A percentile compares a stretch with the other conserved stretches of the same genome.
These are phyloP conservation scores for Trichoderma hamatum DNA, from an alignment of 2,329 filamentous ascomycete genomes.

Conservation along the genomic window DNA sequence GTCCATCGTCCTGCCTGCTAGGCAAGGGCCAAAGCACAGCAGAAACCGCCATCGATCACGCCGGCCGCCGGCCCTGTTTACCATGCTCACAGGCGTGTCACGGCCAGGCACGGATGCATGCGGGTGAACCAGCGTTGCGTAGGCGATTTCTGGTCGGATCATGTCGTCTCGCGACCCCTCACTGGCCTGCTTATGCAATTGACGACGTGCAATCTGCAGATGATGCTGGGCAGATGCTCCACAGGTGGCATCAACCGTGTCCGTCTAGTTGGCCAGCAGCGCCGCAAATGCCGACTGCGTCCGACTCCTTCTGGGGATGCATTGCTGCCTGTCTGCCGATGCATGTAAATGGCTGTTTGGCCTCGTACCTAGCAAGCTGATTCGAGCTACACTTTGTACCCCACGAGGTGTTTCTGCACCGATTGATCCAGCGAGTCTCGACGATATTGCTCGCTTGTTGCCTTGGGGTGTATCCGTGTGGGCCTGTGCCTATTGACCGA, in stretches of 20 bases:
- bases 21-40: neutral
- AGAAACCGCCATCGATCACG: constrained; percentile 15
- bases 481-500: neutral
- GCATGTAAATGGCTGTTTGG: neutral
- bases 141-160: constrained; percentile 11
- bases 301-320: constrained; percentile 11
- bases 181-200: constrained; percentile 15
- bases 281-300: constrained; percentile 16
- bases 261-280: constrained; percentile 13
- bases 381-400: neutral
- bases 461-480: neutral
- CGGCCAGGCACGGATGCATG: constrained; percentile 21
- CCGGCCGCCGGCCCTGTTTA: constrained; percentile 3
- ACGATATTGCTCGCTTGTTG: neutral
- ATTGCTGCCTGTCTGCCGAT: constrained; percentile 25
- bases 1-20: neutral
- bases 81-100: constrained; percentile 2
- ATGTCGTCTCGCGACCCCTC: constrained; percentile 20
- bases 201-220: constrained; percentile 20
- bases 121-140: constrained; percentile 12
- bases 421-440: neutral
- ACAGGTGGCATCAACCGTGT: constrained; percentile 22
- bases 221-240: constrained; percentile 13
- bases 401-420: constrained; percentile 15
- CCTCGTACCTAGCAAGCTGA: neutral